phyloP scores from a whole-genome alignment of 2,329 filamentous ascomycete species.

The Acrocalymma vagum region DNA sequence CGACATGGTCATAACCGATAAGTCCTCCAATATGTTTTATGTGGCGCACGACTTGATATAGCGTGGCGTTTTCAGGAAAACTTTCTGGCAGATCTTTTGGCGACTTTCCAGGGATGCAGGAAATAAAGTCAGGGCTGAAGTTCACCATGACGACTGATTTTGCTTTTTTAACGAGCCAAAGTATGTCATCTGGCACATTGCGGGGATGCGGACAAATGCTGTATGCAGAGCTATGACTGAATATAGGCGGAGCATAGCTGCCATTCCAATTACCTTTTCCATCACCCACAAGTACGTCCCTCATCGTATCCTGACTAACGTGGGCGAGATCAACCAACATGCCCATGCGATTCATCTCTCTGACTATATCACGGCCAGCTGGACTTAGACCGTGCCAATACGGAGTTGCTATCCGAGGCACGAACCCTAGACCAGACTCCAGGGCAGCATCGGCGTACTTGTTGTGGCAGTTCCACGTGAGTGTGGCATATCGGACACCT shows the following conservation, averaged over 20 bases:
- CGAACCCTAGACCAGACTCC: slow-evolving; percentile 56
- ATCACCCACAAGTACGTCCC: slow-evolving; percentile 75
- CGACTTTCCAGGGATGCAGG: slow-evolving; percentile 69
- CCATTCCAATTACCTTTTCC: slow-evolving; percentile 67
- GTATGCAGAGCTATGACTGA: slow-evolving; percentile 85
- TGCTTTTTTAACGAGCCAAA: slow-evolving; percentile 76
- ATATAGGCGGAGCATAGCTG: slow-evolving; percentile 84
- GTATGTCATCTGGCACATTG: slow-evolving; percentile 86
- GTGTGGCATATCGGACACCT: slow-evolving; percentile 85
- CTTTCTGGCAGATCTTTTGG: slow-evolving; percentile 73
- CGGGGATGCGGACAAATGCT: slow-evolving; percentile 85
- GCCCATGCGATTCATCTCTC: slow-evolving; percentile 93
- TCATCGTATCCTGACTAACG: slow-evolving; percentile 81
- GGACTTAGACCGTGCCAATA: slow-evolving; percentile 77
- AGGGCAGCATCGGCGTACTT: slow-evolving; percentile 86
- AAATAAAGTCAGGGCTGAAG: slow-evolving; percentile 83
- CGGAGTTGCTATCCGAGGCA: slow-evolving; percentile 57
- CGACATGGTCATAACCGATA: slow-evolving; percentile 89
- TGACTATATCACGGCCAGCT: slow-evolving; percentile 72
- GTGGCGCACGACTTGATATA: slow-evolving; percentile 81
- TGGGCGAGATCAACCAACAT: slow-evolving; percentile 94
- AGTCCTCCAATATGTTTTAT: slow-evolving; percentile 82
- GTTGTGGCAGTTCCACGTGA: slow-evolving; percentile 96
- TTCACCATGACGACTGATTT: slow-evolving; percentile 91
- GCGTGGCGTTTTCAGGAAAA: slow-evolving; percentile 73